Base-by-base conservation (phyloP, 2,329 filamentous ascomycete genomes). In the Colletotrichum tofieldiae region DNA sequence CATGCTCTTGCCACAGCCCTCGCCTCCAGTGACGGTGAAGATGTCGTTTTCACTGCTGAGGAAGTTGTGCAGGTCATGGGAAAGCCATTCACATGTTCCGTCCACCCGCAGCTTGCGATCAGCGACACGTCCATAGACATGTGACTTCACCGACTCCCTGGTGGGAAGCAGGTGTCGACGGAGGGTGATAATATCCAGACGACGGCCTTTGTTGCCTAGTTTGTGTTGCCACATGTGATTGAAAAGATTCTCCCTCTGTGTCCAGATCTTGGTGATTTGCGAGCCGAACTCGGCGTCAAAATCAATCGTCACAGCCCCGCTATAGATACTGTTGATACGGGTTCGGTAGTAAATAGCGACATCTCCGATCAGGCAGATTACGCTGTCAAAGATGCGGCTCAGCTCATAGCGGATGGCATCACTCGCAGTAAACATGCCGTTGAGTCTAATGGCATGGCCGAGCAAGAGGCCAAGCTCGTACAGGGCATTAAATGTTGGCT, bases 21-120 rank as follows among this genome's bases (percentile, higher is more conserved):
- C 73, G 12, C 75, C 77, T 1, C 81, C 82, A 6, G 79, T 82
- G 39, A 84, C 75, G 12, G 78, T 80, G 20, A 84, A 73, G 0
- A 82, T 71, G 56, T 81, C 80, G 5, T 83, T 79, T 0, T 76
- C 75, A 59, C 79, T 77, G 20, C 78, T 72, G 20, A 83, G 76
- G 70, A 84, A 84, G 6, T 82, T 78, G 1, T 77, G 73, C 3
- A 84, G 75, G 37, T 78, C 77, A 2, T 75, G 76, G 70, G 81
- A 79, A 56, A 84, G 76, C 83, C 83, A 84, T 47, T 81, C 77
- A 69, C 83, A 84, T 0, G 82, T 84, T 55, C 82, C 82, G 37
- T 84, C 82, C 0, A 81, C 79, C 0, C 82, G 79, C 45, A 81
- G 78, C 20, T 81, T 78, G 59, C 80, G 81, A 54, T 84, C 81